These are phyloP conservation scores for Smithsoniella earleae DNA, from an alignment of 163 green algal genomes.

Conservation along the genomic window DNA sequence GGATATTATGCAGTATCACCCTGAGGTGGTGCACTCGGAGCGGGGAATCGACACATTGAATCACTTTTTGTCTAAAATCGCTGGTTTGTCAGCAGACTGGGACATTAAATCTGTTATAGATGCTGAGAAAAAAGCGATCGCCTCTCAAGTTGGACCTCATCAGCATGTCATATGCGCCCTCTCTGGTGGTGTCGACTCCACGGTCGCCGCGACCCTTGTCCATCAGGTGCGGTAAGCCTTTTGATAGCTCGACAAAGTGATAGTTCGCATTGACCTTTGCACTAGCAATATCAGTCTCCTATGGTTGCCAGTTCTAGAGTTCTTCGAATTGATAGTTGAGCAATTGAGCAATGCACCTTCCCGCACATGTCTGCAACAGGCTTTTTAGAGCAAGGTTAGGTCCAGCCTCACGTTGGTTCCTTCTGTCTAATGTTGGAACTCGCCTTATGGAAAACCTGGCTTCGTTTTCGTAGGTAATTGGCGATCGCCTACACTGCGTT, in stretches of 20 bases:
- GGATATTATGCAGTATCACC: slow-evolving; percentile 79
- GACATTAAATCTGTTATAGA: slow-evolving; percentile 92
- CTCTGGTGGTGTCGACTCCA: slow-evolving; percentile 93
- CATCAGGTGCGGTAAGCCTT: slow-evolving; percentile 52
- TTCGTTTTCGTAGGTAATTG: slow-evolving; percentile 55
- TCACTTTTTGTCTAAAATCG: slow-evolving; percentile 81
- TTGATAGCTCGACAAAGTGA: no score
- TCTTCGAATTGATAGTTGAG: no score
- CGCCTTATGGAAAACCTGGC: no score
- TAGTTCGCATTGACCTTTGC: no score
- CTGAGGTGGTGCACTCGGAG: slow-evolving; percentile 87
- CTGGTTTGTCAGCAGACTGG: slow-evolving; percentile 71
- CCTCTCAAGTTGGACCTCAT: slow-evolving; percentile 61
- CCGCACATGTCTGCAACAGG: no score
- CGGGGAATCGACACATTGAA: slow-evolving; percentile 71
- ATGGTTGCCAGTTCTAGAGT: no score
- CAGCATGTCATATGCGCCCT: slow-evolving; percentile 96
- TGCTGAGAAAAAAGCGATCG: slow-evolving; percentile 76
- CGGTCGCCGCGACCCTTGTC: slow-evolving; percentile 94
- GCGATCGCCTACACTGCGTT: slow-evolving; percentile 93
- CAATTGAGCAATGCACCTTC: no score
- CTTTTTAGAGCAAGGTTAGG: no score
- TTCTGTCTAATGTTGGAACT: no score
- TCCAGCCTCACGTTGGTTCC: no score
- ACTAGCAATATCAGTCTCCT: no score